Conservation (phyloP, 345 rosid genomes). For the Eucalyptus coolabah region DNA sequence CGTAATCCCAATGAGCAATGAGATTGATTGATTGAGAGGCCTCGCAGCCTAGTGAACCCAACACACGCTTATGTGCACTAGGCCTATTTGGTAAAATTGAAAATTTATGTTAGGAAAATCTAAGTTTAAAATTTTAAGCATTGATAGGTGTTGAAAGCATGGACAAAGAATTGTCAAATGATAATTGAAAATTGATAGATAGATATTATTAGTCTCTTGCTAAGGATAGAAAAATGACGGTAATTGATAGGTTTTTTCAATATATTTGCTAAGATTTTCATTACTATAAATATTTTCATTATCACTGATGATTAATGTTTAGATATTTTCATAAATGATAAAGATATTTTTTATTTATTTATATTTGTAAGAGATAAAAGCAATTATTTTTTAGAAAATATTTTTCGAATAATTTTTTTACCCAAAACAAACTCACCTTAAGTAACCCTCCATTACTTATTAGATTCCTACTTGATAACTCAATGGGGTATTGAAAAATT, state of each 20-base stretch:
- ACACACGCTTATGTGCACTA: neutral
- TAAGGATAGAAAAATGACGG: neutral
- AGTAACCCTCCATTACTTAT: no score
- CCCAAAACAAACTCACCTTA: no score
- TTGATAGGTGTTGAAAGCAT: neutral
- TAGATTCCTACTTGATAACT: no score
- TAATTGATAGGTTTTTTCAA: neutral
- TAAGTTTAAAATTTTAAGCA: neutral
- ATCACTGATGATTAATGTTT: no score
- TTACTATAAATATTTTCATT: no score
- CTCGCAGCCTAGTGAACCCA: accelerated
- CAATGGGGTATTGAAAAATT: no score
- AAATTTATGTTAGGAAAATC: neutral
- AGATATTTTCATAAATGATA: no score
- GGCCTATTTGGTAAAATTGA: neutral
- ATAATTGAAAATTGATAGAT: neutral
- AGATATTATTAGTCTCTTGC: no score
- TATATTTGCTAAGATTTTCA: neutral
- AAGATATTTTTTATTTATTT: no score
- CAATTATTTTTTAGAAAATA: no score
- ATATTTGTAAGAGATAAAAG: no score
- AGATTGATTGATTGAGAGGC: neutral
- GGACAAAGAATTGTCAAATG: accelerated
- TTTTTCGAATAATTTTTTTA: accelerated
- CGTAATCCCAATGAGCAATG: neutral